phyloP scores from a whole-genome alignment of 139 green algal genomes.

The Chlorella sorokiniana region DNA sequence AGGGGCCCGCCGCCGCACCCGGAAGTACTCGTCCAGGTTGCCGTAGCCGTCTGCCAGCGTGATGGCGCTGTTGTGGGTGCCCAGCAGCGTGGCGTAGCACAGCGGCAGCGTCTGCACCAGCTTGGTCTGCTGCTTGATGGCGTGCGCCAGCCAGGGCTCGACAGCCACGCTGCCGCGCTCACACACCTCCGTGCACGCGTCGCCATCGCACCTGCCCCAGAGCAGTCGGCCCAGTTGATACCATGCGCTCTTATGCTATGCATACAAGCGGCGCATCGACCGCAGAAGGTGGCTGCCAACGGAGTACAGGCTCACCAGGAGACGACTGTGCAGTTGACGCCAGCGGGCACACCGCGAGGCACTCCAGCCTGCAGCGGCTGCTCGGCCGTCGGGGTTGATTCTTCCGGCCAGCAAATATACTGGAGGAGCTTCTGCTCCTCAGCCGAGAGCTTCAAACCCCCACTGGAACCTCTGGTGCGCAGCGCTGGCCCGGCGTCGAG shows the following conservation, averaged over 20 bases:
- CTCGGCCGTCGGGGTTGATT: neutral
- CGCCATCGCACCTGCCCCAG: constrained; percentile 55
- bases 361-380: neutral
- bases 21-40: constrained; percentile 65
- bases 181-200: constrained; percentile 68
- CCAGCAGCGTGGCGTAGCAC: constrained; percentile 58
- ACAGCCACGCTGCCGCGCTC: constrained; percentile 58
- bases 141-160: constrained; percentile 57
- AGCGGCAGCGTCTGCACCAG: constrained; percentile 55
- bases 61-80: constrained; percentile 81
- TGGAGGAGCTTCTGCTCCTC: constrained; percentile 38
- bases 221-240: neutral
- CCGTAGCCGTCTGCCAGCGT: constrained; percentile 80
- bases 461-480: neutral
- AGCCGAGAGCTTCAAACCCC: constrained; percentile 28
- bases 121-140: constrained; percentile 47
- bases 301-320: constrained; percentile 38
- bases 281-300: too few species aligned
- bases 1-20: neutral
- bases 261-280: too few species aligned
- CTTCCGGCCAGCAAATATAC: constrained; percentile 44
- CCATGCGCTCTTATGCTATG: neutral
- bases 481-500: constrained; percentile 15
- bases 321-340: constrained; percentile 41
- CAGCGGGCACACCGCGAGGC: constrained; percentile 43